A percentile compares a stretch with the other conserved stretches of the same genome.
Evolutionary conservation across 768 basidiomycete species (phyloP).

Genomic region (Calocybe indica): DNA sequence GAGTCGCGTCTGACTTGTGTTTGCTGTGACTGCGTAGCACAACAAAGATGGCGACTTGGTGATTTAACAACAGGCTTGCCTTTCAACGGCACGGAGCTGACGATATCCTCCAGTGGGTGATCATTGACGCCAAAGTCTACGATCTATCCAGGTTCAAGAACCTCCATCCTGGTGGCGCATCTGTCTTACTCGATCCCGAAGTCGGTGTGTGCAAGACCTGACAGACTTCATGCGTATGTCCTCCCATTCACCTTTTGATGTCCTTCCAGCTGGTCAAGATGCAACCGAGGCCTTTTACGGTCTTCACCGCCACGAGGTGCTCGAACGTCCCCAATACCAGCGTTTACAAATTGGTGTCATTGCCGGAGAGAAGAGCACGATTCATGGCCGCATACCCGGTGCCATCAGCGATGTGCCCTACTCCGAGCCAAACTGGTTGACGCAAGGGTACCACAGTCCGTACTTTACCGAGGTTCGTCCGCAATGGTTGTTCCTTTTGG

Average conservation of each 20-base stretch:
- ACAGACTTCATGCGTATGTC: neutral
- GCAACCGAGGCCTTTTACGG: conserved; percentile 76
- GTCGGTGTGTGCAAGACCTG: conserved; percentile 42
- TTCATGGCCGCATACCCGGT: conserved; percentile 42
- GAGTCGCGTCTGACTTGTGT: conserved; percentile 1
- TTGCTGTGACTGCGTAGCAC: conserved; percentile 41
- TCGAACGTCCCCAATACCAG: conserved; percentile 59
- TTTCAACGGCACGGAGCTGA: neutral
- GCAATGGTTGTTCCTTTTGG: neutral
- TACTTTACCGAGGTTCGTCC: conserved; percentile 65
- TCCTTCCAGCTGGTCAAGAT: conserved; percentile 58
- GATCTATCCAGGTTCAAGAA: conserved; percentile 73
- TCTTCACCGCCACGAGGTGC: conserved; percentile 68
- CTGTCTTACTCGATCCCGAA: conserved; percentile 68
- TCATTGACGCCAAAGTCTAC: conserved; percentile 81
- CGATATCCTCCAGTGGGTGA: conserved; percentile 55
- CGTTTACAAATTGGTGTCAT: conserved; percentile 62
- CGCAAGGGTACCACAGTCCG: conserved; percentile 58
- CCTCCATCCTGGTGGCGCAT: conserved; percentile 77
- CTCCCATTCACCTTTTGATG: neutral
- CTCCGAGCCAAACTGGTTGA: conserved; percentile 75
- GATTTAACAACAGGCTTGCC: conserved; percentile 9
- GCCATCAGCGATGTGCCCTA: conserved; percentile 67
- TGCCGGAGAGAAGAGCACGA: conserved; percentile 47
- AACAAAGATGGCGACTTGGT: conserved; percentile 73